Base-by-base conservation (phyloP, 1,139 yeast genomes). In the Blastobotrys aristatus region DNA sequence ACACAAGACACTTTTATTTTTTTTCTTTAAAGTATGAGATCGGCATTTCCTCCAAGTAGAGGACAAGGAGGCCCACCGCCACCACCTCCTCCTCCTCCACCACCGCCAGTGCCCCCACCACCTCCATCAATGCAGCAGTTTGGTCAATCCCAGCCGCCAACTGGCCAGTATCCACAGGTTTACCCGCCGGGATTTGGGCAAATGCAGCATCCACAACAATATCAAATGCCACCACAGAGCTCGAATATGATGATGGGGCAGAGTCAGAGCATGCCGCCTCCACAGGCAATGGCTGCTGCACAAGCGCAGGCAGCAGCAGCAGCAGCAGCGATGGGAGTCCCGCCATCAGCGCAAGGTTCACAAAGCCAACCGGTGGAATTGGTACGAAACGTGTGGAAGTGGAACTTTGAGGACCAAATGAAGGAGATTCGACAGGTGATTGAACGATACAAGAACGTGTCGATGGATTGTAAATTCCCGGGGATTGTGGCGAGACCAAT, bases 401-500 rank as follows among this genome's bases (percentile, higher is more conserved):
- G 82, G 61, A 92, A 90, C 63, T 72, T 92, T 56, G 89, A 87
- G 58, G 79, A 79, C 52, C 97, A 90, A 63, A 84, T 92, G 72
- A 79, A 79, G 48, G 69, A 79, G 14, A 77, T 90, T 52, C 77
- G 96, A 53, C 78, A 80, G 49, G 74, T 88, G 47, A 76, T 85
- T 37, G 84, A 79, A 51, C 78, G 80, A 52, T 84, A 83, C 59
- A 80, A 84, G 47, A 78, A 77, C 60, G 78, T 89, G 18, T 81
- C 96, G 2, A 60, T 71, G 48, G 82, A 90, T 59, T 90, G 95
- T 50, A 97, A 92, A 65, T 89, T 92, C 62, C 97, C 97, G 0
- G 98, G 98, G 0, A 87, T 94, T 30, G 86, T 92, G 22, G 96
- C 96, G 1, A 77, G 98, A 57, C 98, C 98, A 11, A 87, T 92